Evolutionary conservation across 73 alveolate species (phyloP).

Genomic region (Diophrys sp.): DNA sequence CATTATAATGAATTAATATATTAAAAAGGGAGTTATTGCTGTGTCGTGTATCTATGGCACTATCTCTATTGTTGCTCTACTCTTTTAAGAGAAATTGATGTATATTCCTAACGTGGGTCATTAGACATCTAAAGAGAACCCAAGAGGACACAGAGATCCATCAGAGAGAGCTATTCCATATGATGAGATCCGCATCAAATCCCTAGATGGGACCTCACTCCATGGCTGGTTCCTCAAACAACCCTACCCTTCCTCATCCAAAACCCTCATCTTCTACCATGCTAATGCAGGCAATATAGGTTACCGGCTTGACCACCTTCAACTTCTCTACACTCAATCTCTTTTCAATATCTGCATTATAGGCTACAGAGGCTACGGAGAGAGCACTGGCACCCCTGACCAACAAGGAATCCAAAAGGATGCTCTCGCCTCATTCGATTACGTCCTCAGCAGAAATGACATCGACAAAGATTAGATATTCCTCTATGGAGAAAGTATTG

Average conservation of each 20-base stretch:
- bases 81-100: constrained; percentile 34
- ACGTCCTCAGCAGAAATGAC: constrained; percentile 29
- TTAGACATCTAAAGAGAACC: constrained; percentile 58
- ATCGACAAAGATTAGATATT: constrained; percentile 73
- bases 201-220: constrained; percentile 44
- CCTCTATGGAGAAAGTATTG: constrained; percentile 89
- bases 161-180: constrained; percentile 57
- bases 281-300: constrained; percentile 41
- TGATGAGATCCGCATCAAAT: constrained; percentile 47
- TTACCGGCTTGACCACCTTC: neutral
- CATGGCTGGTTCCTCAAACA: constrained; percentile 52
- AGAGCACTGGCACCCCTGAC: constrained; percentile 77
- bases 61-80: neutral
- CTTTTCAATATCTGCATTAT: constrained; percentile 55
- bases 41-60: too few species aligned
- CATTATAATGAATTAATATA: too few species aligned
- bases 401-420: constrained; percentile 72
- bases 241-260: constrained; percentile 7
- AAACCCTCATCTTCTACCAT: constrained; percentile 22
- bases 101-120: constrained; percentile 45
- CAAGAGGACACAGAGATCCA: constrained; percentile 60
- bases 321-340: constrained; percentile 4
- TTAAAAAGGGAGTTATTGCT: too few species aligned
- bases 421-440: constrained; percentile 40
- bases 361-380: constrained; percentile 81